A percentile compares a stretch with the other conserved stretches of the same genome.
Conservation (phyloP, 2,329 filamentous ascomycete genomes). For the Madurella fahalii region DNA sequence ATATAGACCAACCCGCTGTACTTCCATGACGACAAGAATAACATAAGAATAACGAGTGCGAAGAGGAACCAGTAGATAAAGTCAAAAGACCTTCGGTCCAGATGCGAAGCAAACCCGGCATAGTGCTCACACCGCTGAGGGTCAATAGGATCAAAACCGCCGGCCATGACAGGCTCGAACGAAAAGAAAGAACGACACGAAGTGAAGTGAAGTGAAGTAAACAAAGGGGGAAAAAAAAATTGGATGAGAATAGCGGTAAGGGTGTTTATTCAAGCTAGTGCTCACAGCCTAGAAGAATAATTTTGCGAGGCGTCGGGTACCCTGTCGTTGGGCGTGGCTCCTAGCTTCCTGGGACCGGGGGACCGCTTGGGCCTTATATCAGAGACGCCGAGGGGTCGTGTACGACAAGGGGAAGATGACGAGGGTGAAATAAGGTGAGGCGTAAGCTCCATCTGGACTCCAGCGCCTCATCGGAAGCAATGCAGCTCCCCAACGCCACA, state of each 20-base stretch:
- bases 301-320: constrained; percentile 6
- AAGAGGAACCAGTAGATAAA: constrained; percentile 41
- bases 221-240: background rate
- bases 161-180: constrained; percentile 31
- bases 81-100: constrained; percentile 36
- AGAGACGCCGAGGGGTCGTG: background rate
- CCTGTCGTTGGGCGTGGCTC: constrained; percentile 1
- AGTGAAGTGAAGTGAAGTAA: background rate
- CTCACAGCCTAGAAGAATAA: background rate
- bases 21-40: constrained; percentile 37
- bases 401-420: background rate
- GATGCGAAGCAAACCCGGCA: constrained; percentile 35
- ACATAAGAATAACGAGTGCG: constrained; percentile 33
- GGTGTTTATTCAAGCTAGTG: constrained; percentile 6
- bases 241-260: constrained; percentile 4
- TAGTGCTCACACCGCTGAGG: constrained; percentile 36
- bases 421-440: background rate
- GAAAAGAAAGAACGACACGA: background rate
- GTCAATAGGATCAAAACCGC: constrained; percentile 32
- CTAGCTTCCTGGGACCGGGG: background rate
- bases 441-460: background rate
- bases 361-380: constrained; percentile 11
- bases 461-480: background rate
- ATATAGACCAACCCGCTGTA: constrained; percentile 32
- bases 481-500: background rate